phyloP scores from a whole-genome alignment of 352 stramenopile species.

The Blastocystis sp. region DNA sequence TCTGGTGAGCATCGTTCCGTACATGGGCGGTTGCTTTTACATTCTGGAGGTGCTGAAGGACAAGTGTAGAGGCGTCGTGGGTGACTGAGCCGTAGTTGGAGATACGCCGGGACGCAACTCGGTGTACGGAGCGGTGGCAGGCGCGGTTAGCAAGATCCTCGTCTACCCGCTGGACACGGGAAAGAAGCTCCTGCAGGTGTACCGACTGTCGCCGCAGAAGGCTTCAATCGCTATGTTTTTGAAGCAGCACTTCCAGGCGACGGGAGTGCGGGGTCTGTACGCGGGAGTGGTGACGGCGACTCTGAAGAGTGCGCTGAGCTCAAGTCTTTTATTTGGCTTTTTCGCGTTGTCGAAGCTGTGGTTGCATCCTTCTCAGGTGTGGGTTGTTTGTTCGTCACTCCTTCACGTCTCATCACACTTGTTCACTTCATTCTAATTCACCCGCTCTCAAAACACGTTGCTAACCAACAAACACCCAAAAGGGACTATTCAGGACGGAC shows the following conservation, averaged over 20 bases:
- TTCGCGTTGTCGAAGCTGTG: conserved; percentile 28
- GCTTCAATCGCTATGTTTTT: not conserved
- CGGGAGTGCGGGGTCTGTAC: conserved; percentile 33
- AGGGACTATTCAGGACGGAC: conserved; percentile 11
- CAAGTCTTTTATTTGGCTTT: conserved; percentile 54
- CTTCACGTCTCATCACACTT: too few relatives aligned
- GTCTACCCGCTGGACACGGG: conserved; percentile 61
- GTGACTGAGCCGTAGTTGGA: conserved; percentile 1
- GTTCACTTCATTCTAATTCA: too few relatives aligned
- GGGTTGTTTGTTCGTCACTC: not conserved
- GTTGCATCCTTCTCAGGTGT: not conserved
- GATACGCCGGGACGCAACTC: conserved; percentile 17
- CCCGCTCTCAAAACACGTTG: too few relatives aligned
- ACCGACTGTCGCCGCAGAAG: not conserved
- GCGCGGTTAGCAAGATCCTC: conserved; percentile 43
- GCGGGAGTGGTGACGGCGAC: conserved; percentile 29
- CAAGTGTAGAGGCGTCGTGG: not conserved
- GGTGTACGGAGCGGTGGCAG: conserved; percentile 36
- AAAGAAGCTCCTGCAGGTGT: conserved; percentile 61
- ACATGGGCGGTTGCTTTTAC: conserved; percentile 60
- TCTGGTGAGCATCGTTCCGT: conserved; percentile 40
- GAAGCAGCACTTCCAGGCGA: not conserved
- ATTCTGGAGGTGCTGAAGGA: conserved; percentile 32
- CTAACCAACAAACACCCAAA: not conserved
- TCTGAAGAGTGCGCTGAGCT: conserved; percentile 62